A percentile compares a stretch with the other conserved stretches of the same genome.
These are phyloP conservation scores for Lizonia empirigonia DNA, from an alignment of 2,329 filamentous ascomycete species.

Conservation along the genomic window DNA sequence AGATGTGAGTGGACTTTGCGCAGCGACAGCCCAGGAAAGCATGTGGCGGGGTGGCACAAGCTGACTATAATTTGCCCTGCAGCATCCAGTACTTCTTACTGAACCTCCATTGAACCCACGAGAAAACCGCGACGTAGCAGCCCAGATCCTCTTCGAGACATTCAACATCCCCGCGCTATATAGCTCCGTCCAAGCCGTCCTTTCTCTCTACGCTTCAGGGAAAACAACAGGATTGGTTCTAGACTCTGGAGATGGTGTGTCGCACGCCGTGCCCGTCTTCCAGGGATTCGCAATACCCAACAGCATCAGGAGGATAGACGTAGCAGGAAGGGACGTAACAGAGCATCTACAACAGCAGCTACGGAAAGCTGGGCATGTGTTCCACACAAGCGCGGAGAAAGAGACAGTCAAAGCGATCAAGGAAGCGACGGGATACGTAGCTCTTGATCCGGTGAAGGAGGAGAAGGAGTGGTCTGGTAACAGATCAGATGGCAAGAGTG, in stretches of 20 bases:
- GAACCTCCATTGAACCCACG: slow-evolving; percentile 95
- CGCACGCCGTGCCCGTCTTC: slow-evolving; percentile 95
- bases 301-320: slow-evolving; percentile 93
- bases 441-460: slow-evolving; percentile 86
- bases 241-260: slow-evolving; percentile 94
- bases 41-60: slow-evolving; percentile 3
- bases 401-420: slow-evolving; percentile 98
- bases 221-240: slow-evolving; percentile 95
- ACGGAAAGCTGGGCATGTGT: slow-evolving; percentile 89
- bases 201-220: slow-evolving; percentile 94
- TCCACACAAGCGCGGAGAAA: slow-evolving; percentile 98
- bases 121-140: slow-evolving; percentile 92
- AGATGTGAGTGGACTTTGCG: slow-evolving; percentile 66
- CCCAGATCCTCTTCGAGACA: slow-evolving; percentile 97
- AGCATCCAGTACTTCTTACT: slow-evolving; percentile 95
- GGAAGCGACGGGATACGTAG: slow-evolving; percentile 91
- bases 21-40: slow-evolving; percentile 9
- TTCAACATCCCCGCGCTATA: slow-evolving; percentile 98
- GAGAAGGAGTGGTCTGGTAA: slow-evolving; percentile 91
- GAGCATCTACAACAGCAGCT: slow-evolving; percentile 91
- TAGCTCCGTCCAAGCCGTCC: slow-evolving; percentile 94
- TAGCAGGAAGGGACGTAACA: slow-evolving; percentile 93
- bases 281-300: slow-evolving; percentile 97
- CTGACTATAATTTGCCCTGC: slow-evolving; percentile 22
- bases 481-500: slow-evolving; percentile 77